phyloP scores from a whole-genome alignment of 2,329 filamentous ascomycete species.

The Periconia digitata region DNA sequence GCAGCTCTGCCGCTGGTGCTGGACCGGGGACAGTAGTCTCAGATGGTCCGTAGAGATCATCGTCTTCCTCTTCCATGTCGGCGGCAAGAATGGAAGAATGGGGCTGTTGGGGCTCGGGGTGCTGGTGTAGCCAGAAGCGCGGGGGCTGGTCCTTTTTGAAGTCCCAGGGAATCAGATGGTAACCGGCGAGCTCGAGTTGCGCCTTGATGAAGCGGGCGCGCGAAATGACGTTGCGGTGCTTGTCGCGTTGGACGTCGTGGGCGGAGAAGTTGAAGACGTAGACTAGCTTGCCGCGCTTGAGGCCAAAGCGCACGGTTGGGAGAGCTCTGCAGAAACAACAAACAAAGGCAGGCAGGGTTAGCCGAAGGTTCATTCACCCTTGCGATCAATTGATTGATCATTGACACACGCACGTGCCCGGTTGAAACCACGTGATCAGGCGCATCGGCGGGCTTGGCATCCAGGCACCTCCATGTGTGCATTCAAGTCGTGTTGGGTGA shows the following conservation, averaged over 20 bases:
- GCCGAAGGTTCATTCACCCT: conserved; percentile 9
- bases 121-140: conserved; percentile 19
- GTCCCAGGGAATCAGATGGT: conserved; percentile 26
- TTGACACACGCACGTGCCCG: no score
- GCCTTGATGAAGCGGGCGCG: conserved; percentile 25
- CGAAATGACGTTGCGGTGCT: conserved; percentile 30
- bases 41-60: conserved; percentile 53
- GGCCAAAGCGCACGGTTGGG: conserved; percentile 19
- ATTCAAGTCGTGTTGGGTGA: no score
- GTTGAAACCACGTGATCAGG: no score
- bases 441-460: no score
- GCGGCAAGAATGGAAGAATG: not conserved
- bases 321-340: conserved; percentile 7
- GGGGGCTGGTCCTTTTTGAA: conserved; percentile 26
- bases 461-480: no score
- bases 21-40: no score
- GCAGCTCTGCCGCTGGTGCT: conserved; percentile 3
- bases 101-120: not conserved
- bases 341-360: conserved; percentile 24
- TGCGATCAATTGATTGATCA: not conserved
- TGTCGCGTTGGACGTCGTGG: conserved; percentile 28
- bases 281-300: conserved; percentile 25
- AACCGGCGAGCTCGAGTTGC: conserved; percentile 19
- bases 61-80: conserved; percentile 55
- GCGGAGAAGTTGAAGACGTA: conserved; percentile 24